Evolutionary conservation across 2,329 filamentous ascomycete species (phyloP), one percentile per base, ranked within the genome.

Genomic region (Teratosphaeria viscida): DNA sequence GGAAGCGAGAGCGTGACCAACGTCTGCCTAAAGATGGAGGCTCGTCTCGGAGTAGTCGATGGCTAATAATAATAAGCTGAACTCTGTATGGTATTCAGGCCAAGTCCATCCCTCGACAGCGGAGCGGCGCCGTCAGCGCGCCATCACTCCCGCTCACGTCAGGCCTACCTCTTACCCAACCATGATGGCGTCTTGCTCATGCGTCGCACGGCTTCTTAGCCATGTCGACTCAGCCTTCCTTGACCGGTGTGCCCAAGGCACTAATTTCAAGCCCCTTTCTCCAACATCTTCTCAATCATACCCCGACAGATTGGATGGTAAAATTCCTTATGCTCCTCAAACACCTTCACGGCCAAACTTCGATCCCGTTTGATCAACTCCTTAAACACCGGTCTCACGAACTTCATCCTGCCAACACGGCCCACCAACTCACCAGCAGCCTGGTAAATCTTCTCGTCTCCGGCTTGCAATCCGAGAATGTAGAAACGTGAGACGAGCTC

Each of bases 351-450:
- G 0, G 94, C 92, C 68, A 95, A 75, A 29, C 85, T 77, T 54
- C 84, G 79, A 75, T 96, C 87, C 47, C 89, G 83, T 72, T 85
- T 85, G 69, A 87, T 86, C 65, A 99, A 77, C 56, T 84, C 82
- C 62, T 87, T 82, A 77, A 87, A 96, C 70, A 97, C 76, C 26
- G 92, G 90, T 55, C 92, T 81, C 61, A 97, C 92, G 74, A 92
- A 97, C 82, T 97, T 97, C 94, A 99, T 97, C 60, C 94, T 81
- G 12, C 94, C 94, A 27, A 96, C 91, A 57, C 81, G 81, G 35
- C 89, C 89, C 47, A 97, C 78, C 59, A 96, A 78, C 60, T 89
- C 83, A 1, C 87, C 85, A 0, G 90, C 84, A 1, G 86, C 86
- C 61, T 83, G 72, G 68, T 92, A 90, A 43, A 88, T 83, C 60